Base-by-base conservation (phyloP, 371 early-diverging fungal species). In the Lichtheimia corymbifera region DNA sequence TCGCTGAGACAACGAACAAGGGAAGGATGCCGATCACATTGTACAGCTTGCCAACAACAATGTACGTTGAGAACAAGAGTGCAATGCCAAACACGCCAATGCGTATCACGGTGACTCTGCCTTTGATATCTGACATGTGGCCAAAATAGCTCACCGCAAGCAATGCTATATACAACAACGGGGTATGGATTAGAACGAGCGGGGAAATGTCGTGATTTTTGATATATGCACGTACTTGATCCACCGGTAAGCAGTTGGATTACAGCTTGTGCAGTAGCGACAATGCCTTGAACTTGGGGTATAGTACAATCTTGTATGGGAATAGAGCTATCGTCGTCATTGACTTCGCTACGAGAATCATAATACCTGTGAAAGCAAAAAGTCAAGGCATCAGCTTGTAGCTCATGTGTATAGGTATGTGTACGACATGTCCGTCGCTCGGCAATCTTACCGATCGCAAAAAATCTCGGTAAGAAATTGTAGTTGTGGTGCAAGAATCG, bases 261-360 rank as follows among this genome's bases (percentile, higher is more conserved):
- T 18, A 70, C 45, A 2, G 76, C 78, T 53, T 67, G 67, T 7
- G 66, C 70, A 22, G 63, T 41, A 7, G 76, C 70, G 12, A 80
- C 78, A 43, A 71, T 45, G 4, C 68, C 35, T 61, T 80, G 81
- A 11, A 80, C 67, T 67, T 75, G 74, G 24, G 81, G 81, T 11
- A 80, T 69, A 30, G 72, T 45, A 50, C 81, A 80, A 42, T 74
- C 65, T 51, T 66, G 66, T 11, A 68, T 50, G 11, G 77, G 71
- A 55, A 66, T 56, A 14, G 47, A 61, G n/a, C 53, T 49, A 22
- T 43, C 43, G 18, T 53, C 58, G 17, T 45, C 27, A 6, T 41
- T 30, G 52, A 44, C 51, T 1, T 17, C 13, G 5, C 42, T 50
- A 30, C 60, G 52, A 22, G 70, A 53, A 24, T 65, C 58, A 53